Conservation (phyloP, 306 rosid genomes). For the Trifolium dubium region DNA sequence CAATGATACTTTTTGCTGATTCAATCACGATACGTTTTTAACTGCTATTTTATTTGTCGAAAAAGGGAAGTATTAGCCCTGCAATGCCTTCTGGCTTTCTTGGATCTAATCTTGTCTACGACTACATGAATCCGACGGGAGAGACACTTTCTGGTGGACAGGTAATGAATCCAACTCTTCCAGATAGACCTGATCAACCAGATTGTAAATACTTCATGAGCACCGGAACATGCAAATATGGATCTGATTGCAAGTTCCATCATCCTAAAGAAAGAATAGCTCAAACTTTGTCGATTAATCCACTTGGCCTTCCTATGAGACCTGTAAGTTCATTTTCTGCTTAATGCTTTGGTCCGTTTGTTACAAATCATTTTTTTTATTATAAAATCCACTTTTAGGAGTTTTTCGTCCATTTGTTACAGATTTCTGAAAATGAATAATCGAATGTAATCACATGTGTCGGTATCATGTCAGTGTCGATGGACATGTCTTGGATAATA, state of each 20-base stretch:
- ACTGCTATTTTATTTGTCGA: constrained; percentile 32
- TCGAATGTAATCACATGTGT: too few species aligned
- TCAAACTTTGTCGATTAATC: constrained; percentile 56
- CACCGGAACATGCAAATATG: constrained; percentile 91
- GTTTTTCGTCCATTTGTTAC: background rate
- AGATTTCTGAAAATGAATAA: too few species aligned
- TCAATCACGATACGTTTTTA: constrained; percentile 25
- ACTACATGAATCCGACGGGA: constrained; percentile 52
- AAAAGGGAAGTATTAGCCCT: constrained; percentile 70
- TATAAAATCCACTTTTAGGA: too few species aligned
- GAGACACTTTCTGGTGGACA: constrained; percentile 66
- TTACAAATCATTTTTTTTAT: background rate
- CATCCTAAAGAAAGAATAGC: constrained; percentile 81
- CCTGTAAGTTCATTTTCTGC: constrained; percentile 68
- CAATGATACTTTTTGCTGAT: constrained; percentile 11
- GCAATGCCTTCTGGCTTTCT: constrained; percentile 59
- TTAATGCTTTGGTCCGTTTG: background rate
- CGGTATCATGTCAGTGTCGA: too few species aligned
- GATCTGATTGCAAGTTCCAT: constrained; percentile 85
- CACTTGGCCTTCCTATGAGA: constrained; percentile 82
- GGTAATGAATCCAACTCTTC: constrained; percentile 56
- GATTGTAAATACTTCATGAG: constrained; percentile 84
- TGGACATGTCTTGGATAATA: too few species aligned
- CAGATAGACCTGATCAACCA: constrained; percentile 88
- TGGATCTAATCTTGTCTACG: constrained; percentile 65